Base-by-base conservation (phyloP, 179 eudicot species). In the Amaranthus tricolor region DNA sequence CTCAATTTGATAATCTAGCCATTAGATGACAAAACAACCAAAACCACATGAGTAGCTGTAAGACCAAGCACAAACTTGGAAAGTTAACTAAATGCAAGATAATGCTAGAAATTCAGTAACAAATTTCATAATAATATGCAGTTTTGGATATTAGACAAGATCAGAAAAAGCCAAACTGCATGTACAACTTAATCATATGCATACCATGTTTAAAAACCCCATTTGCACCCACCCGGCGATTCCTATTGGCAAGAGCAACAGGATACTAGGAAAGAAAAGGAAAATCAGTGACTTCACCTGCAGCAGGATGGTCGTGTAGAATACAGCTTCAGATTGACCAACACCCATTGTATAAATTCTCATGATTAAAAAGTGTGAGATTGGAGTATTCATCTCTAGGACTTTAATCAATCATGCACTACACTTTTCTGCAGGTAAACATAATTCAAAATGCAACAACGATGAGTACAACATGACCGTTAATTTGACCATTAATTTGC, bases 231-330 rank as follows among this genome's bases (percentile, higher is more conserved):
- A 68, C 59, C 51, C 6, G 48, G n/a, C 6, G 17, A 69, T 51
- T 17, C 9, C 43, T 51, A 60, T 7, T 43, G 47, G 0, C 68
- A 47, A 76, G 52, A 76, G 48, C 47, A 47, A 72, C 6, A 48
- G 58, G 2, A 71, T 50, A 59, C 40, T 71, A 64, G 11, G 31
- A 62, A 78, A 50, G 44, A 45, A 17, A 52, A 73, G 5, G 61
- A 31, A 43, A 58, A 50, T 71, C 43, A 65, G 59, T 14, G 62
- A 49, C 10, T 50, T 57, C 72, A 72, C 80, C 80, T 51, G 68
- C 55, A 58, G 57, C 19, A 53, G 59, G 58, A 73, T 12, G 67
- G 61, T 52, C 65, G 61, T 40, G 62, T 60, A 9, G 40, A 24
- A 57, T 24, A 47, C 48, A n/a, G 59, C 58, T 31, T 54, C 66